phyloP scores from a whole-genome alignment of 805 yeast genomes.

The Dipodascus geniculatus region DNA sequence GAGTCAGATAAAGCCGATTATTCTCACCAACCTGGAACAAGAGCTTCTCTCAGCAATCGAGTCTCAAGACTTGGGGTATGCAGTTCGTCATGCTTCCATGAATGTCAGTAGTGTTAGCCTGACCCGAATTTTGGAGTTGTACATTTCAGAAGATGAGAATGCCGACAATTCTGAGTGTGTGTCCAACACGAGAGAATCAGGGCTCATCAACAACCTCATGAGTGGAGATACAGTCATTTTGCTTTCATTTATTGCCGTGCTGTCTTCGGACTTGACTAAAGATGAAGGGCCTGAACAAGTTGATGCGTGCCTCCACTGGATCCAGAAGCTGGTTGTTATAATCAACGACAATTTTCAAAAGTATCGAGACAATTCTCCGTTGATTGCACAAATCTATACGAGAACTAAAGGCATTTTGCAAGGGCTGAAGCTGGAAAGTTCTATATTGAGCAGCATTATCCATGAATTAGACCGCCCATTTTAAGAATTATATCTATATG shows the following conservation, averaged over 20 bases:
- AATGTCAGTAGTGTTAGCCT: neutral
- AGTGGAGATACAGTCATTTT: neutral
- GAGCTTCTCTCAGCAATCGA: neutral
- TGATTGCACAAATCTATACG: neutral
- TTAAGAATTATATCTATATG: neutral
- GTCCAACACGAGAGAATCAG: neutral
- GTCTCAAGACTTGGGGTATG: conserved; percentile 1
- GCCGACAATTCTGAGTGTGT: neutral
- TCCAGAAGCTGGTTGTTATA: neutral
- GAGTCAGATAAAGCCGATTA: neutral
- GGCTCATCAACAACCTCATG: neutral
- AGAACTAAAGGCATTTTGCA: neutral
- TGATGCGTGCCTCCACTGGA: neutral
- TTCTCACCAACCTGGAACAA: neutral
- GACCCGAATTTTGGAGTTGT: neutral
- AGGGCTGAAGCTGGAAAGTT: neutral
- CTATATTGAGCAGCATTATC: neutral
- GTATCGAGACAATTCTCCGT: neutral
- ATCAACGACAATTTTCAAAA: neutral
- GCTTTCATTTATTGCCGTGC: neutral
- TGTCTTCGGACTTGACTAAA: neutral
- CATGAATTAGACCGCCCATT: neutral
- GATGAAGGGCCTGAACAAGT: neutral
- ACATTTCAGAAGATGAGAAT: neutral
- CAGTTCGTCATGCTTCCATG: neutral